Percentiles rank a stretch among this genome's conserved stretches.
Conservation (phyloP, 2,329 filamentous ascomycete species). For the Aspergillus persii region DNA sequence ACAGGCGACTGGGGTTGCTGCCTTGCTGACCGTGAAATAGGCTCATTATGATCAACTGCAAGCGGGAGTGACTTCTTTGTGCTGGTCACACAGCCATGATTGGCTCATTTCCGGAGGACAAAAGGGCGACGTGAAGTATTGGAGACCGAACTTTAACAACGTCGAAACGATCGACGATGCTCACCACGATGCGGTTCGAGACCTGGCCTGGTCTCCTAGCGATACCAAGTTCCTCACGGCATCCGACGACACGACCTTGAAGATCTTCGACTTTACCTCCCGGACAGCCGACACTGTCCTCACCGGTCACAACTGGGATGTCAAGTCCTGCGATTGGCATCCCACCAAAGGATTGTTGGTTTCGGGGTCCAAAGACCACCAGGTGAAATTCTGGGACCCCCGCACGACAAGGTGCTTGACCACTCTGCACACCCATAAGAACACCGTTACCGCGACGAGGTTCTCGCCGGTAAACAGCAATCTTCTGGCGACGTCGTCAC, state of each 20-base stretch:
- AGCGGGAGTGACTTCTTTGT: slow-evolving; percentile 44
- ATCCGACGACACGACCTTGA: slow-evolving; percentile 87
- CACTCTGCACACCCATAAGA: slow-evolving; percentile 94
- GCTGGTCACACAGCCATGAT: slow-evolving; percentile 91
- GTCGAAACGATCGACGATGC: slow-evolving; percentile 85
- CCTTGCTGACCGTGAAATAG: slow-evolving; percentile 30
- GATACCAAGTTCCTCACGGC: slow-evolving; percentile 96
- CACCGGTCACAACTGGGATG: slow-evolving; percentile 96
- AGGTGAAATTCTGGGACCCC: slow-evolving; percentile 98
- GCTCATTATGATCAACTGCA: slow-evolving; percentile 69
- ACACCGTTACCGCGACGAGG: slow-evolving; percentile 86
- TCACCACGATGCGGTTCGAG: slow-evolving; percentile 84
- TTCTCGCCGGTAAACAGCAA: slow-evolving; percentile 84
- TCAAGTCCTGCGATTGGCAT: slow-evolving; percentile 97
- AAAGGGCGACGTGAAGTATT: slow-evolving; percentile 94
- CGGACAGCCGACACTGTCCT: slow-evolving; percentile 79
- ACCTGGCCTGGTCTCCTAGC: slow-evolving; percentile 88
- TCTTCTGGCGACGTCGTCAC: slow-evolving; percentile 85
- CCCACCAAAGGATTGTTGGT: slow-evolving; percentile 90
- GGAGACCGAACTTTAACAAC: slow-evolving; percentile 99
- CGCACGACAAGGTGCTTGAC: slow-evolving; percentile 84
- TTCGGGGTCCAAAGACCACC: slow-evolving; percentile 94
- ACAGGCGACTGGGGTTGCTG: not conserved
- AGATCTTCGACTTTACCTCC: slow-evolving; percentile 93
- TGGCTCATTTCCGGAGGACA: slow-evolving; percentile 97